Evolutionary conservation across 345 rosid genomes (phyloP), one percentile per base, ranked within the genome.

Genomic region (Acer saccharum): DNA sequence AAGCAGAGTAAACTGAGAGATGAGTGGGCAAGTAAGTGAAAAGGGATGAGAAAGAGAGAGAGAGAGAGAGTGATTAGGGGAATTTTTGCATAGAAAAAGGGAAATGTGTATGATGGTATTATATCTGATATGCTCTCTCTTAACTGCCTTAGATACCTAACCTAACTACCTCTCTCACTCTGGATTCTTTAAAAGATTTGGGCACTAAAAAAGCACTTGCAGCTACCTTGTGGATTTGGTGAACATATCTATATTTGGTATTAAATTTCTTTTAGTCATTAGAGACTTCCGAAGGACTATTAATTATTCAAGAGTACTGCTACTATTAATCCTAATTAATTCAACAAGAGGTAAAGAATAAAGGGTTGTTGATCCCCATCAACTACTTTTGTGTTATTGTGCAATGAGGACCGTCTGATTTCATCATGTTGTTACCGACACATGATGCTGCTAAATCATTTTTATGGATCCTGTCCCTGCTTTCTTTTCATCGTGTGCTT

Each of bases 1-100:
- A 35, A 4, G 6, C 1, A 35, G 39, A 35, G 39, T 35, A 35
- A 35, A 35, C 6, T n/a, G 6, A 35, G 6, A 32, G 35, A 0
- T 3, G 35, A 32, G 39, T 35, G 39, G 39, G 6, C 39, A 35
- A 35, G 39, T 5, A 35, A 35, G 39, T 35, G 39, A 0, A 35
- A 35, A 35, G 39, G 39, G 39, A 4, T 43, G 32, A 29, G 32
- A 29, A 25, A 25, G 9, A 43, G 46, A 43, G 46, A 43, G 46
- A 43, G 46, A 43, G 4, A 43, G 46, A 50, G 81, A 81, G 82
- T 29, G 69, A 83, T 78, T 60, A 75, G 70, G 18, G 76, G 84
- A 72, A 54, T 67, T 21, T 68, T 54, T 77, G 79, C 69, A 58
- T 77, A 1, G 75, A 77, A 77, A n/a, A 83, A 80, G 72, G 29